Evolutionary conservation across 768 basidiomycete genomes (phyloP).

Genomic region (Tubosaeta sp.): DNA sequence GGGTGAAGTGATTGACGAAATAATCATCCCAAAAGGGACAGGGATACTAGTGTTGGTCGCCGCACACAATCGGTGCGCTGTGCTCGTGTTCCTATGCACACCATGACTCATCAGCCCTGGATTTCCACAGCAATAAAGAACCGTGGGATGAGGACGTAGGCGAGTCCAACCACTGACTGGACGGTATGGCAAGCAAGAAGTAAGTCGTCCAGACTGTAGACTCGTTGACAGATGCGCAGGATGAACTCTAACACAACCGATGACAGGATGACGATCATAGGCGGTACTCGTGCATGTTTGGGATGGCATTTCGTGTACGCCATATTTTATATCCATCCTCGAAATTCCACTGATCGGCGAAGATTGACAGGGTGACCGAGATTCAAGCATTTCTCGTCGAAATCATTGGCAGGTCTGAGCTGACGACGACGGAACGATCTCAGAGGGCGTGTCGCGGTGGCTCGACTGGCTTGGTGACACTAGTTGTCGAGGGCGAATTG

Average conservation of each 20-base stretch:
- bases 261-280: neutral
- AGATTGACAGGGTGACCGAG: too few relatives aligned
- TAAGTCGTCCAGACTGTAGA: neutral
- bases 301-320: neutral
- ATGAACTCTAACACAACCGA: neutral
- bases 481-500: constrained; percentile 5
- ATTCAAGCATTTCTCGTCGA: too few relatives aligned
- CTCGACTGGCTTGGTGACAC: constrained; percentile 25
- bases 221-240: neutral
- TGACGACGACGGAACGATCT: neutral
- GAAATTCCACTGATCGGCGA: too few relatives aligned
- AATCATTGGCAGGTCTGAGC: too few relatives aligned
- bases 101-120: neutral
- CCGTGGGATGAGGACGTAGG: neutral
- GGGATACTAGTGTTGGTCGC: neutral
- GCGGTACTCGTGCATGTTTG: too few relatives aligned
- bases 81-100: too few relatives aligned
- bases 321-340: neutral
- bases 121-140: neutral
- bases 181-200: neutral
- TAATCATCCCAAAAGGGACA: neutral
- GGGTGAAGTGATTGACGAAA: neutral
- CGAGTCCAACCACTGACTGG: neutral
- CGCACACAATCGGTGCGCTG: neutral
- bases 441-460: neutral